These are phyloP conservation scores for Durotheca rogersii DNA, from an alignment of 495 filamentous ascomycete genomes.

Conservation along the genomic window DNA sequence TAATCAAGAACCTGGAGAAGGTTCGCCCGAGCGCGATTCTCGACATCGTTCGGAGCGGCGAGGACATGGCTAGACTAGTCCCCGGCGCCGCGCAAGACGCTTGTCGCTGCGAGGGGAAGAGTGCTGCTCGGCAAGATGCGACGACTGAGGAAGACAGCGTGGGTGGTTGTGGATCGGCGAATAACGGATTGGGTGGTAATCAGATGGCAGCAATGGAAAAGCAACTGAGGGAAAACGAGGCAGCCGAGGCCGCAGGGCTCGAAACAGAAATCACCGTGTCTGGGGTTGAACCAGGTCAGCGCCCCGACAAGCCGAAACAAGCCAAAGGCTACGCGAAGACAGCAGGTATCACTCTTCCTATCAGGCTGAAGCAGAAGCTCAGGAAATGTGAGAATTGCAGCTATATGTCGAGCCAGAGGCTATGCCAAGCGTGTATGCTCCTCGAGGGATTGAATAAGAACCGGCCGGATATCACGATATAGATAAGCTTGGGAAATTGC, in stretches of 20 bases:
- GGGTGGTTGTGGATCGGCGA: conserved; percentile 74
- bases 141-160: conserved; percentile 61
- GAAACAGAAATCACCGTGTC: conserved; percentile 71
- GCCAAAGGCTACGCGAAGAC: conserved; percentile 26
- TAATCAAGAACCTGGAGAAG: conserved; percentile 94
- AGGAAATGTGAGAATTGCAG: conserved; percentile 85
- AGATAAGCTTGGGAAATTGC: conserved; percentile 20
- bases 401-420: conserved; percentile 91
- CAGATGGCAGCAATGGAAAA: conserved; percentile 96
- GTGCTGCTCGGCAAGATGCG: conserved; percentile 26
- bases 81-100: conserved; percentile 53
- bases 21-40: conserved; percentile 91
- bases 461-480: conserved; percentile 73
- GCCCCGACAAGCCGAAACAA: conserved; percentile 16
- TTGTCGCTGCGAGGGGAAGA: conserved; percentile 41
- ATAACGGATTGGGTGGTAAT: conserved; percentile 67
- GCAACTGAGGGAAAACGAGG: conserved; percentile 68
- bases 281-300: conserved; percentile 24
- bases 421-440: conserved; percentile 91
- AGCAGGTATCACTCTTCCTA: conserved; percentile 22
- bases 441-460: conserved; percentile 92
- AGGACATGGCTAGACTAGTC: conserved; percentile 91
- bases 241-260: conserved; percentile 49
- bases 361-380: conserved; percentile 62
- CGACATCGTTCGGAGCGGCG: conserved; percentile 90